These are phyloP conservation scores for Acarospora socialis DNA, from an alignment of 2,329 filamentous ascomycete genomes.

Conservation along the genomic window DNA sequence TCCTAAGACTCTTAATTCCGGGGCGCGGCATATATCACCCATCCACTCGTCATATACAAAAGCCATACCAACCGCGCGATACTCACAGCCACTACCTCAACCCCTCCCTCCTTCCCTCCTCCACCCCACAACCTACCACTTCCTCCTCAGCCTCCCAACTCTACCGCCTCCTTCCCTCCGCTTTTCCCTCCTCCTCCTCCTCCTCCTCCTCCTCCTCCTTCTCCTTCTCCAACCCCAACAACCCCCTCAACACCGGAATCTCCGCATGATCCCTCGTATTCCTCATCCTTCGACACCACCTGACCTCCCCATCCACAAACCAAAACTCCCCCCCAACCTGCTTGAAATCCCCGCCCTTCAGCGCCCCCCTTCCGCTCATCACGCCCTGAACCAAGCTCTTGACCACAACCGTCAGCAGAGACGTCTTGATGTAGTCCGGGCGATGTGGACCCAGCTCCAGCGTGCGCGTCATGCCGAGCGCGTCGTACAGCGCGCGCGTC, in stretches of 20 bases:
- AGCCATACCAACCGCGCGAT: too few relatives aligned
- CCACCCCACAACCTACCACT: too few relatives aligned
- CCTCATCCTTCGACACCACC: constrained; percentile 72
- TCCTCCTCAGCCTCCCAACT: too few relatives aligned
- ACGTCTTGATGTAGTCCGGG: constrained; percentile 52
- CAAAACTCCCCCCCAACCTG: constrained; percentile 68
- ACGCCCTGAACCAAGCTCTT: constrained; percentile 44
- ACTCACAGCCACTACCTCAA: too few relatives aligned
- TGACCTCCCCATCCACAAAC: constrained; percentile 53
- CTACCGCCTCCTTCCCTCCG: too few relatives aligned
- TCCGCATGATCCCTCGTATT: constrained; percentile 67
- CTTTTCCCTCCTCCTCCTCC: too few relatives aligned
- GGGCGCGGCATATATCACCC: too few relatives aligned
- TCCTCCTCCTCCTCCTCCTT: not conserved
- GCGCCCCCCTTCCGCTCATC: constrained; percentile 41
- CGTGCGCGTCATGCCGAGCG: constrained; percentile 55
- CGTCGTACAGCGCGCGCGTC: constrained; percentile 48
- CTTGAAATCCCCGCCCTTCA: constrained; percentile 49
- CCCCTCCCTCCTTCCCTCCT: too few relatives aligned
- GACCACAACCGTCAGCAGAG: constrained; percentile 31
- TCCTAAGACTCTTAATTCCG: too few relatives aligned
- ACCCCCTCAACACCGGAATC: constrained; percentile 48
- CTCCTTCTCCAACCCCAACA: constrained; percentile 40
- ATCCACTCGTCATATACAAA: too few relatives aligned
- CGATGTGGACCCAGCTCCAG: constrained; percentile 40